phyloP scores from a whole-genome alignment of 345 rosid species.

The Dipteronia dyeriana region DNA sequence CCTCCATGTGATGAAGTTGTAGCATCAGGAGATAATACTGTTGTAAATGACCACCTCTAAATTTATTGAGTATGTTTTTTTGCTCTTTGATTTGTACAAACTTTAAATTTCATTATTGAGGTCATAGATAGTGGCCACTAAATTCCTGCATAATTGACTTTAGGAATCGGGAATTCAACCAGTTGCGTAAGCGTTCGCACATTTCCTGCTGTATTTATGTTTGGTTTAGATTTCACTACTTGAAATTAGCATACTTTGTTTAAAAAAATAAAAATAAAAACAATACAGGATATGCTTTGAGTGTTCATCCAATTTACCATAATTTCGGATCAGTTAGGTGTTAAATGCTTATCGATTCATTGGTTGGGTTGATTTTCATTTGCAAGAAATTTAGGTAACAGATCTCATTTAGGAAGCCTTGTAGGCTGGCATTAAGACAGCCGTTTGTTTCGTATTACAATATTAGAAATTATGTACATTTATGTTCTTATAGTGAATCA shows the following conservation, averaged over 20 bases:
- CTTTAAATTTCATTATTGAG: conserved; percentile 5
- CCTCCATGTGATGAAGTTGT: background rate
- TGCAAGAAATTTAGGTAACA: background rate
- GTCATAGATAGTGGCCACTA: background rate
- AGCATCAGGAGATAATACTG: background rate
- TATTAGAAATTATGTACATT: background rate
- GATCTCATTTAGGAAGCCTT: background rate
- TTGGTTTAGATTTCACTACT: background rate
- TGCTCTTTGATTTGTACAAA: background rate
- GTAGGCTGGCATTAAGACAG: background rate
- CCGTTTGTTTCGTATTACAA: background rate
- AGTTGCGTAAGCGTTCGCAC: background rate
- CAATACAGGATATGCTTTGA: background rate
- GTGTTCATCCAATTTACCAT: conserved; percentile 11
- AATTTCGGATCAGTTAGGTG: background rate
- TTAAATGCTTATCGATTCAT: background rate
- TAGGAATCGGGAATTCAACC: background rate
- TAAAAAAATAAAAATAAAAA: background rate
- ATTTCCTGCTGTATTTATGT: background rate
- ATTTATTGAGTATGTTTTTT: background rate
- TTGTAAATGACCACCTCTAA: background rate
- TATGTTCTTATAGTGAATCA: conserved; percentile 3
- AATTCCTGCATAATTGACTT: background rate
- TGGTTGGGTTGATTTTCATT: background rate
- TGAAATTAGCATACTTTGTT: background rate